Evolutionary conservation across 2,329 filamentous ascomycete species (phyloP).

Genomic region (Hypoxylon sp.): DNA sequence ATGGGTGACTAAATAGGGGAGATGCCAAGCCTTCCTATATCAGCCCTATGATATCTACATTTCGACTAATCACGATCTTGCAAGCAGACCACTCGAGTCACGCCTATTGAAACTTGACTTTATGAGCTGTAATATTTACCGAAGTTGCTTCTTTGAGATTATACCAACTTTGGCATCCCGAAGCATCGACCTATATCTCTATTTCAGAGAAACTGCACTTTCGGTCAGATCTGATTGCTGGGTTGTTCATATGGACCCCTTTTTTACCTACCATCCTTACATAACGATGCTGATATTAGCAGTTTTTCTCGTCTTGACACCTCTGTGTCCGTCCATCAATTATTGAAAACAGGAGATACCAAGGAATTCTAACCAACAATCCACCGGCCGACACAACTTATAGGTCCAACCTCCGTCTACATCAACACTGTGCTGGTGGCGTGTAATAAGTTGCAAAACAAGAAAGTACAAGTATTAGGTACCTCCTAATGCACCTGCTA

Average conservation of each 20-base stretch:
- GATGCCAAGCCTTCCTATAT: constrained; percentile 34
- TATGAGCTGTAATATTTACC: not conserved
- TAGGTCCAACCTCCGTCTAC: constrained; percentile 24
- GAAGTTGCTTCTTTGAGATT: not conserved
- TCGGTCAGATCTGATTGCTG: too few species aligned
- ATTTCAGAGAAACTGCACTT: not conserved
- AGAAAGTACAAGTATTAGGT: constrained; percentile 18
- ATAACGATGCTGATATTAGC: not conserved
- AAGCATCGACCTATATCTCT: not conserved
- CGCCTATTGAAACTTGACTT: constrained; percentile 1
- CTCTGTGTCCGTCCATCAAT: not conserved
- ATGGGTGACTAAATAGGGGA: constrained; percentile 8
- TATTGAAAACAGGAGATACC: not conserved
- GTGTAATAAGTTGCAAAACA: constrained; percentile 22
- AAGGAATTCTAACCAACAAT: not conserved
- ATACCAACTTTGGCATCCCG: not conserved
- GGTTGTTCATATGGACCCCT: not conserved
- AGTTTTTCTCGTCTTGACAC: too few species aligned
- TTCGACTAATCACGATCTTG: constrained; percentile 29
- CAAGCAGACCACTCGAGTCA: constrained; percentile 16
- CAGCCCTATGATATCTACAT: constrained; percentile 38
- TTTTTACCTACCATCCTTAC: not conserved
- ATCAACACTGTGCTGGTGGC: constrained; percentile 27
- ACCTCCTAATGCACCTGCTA: constrained; percentile 21
- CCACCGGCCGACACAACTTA: not conserved